Evolutionary conservation across 192 early-diverging fungal species (phyloP).

Genomic region (Umbelopsis sp.): DNA sequence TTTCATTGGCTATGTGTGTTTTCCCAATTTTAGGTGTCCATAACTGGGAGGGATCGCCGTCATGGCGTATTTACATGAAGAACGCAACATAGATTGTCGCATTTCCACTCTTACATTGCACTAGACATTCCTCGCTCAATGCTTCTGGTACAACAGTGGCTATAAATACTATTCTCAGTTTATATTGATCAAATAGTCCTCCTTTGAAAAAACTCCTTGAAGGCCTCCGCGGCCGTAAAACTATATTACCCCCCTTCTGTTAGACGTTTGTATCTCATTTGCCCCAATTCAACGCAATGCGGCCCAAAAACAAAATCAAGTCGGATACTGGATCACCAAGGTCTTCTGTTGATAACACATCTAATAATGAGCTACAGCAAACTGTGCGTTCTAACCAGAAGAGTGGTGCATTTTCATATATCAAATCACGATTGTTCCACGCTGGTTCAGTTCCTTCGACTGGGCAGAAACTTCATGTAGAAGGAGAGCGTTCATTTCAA

Average conservation of each 20-base stretch:
- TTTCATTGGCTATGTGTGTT: too few relatives aligned
- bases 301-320: conserved; percentile 2
- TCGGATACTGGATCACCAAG: conserved; percentile 1
- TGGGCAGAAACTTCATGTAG: neutral
- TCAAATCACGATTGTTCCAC: conserved; percentile 22
- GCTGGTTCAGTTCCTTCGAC: neutral
- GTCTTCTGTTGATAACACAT: neutral
- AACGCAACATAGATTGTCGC: neutral
- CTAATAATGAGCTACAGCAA: neutral
- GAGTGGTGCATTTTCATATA: conserved; percentile 21
- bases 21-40: too few relatives aligned
- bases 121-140: neutral
- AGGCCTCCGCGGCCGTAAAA: conserved; percentile 2
- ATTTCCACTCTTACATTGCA: neutral
- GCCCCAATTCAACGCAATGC: neutral
- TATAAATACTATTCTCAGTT: neutral
- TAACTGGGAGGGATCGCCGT: neutral
- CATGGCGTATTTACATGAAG: neutral
- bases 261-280: neutral
- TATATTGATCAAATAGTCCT: neutral
- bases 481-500: neutral
- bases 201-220: neutral
- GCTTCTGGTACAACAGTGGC: neutral
- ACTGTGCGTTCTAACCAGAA: neutral
- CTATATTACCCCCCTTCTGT: neutral